Conservation (phyloP, 441 rosid species). For the Caryocar brasiliense region DNA sequence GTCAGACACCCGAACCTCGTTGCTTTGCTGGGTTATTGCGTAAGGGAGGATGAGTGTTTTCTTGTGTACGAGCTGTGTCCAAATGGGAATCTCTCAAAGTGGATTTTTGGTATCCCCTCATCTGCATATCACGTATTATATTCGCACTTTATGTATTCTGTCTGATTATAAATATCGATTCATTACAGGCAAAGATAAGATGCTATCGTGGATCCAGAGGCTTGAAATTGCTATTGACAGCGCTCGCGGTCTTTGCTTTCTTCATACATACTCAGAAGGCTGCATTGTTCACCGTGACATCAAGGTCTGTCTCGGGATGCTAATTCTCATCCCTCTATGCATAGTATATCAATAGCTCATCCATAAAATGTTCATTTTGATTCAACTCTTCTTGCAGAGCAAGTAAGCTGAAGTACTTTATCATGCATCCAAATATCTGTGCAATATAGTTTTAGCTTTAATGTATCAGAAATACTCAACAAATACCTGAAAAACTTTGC, state of each 20-base stretch:
- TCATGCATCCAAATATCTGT: too few relatives aligned
- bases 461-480: too few relatives aligned
- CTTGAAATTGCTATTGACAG: constrained; percentile 42
- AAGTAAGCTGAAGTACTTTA: too few relatives aligned
- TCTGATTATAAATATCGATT: neutral
- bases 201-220: constrained; percentile 45
- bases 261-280: constrained; percentile 48
- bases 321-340: neutral
- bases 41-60: constrained; percentile 36
- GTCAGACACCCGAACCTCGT: constrained; percentile 39
- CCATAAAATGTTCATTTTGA: too few relatives aligned
- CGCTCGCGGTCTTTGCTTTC: constrained; percentile 45
- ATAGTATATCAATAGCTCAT: neutral
- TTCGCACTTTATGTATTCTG: neutral
- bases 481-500: too few relatives aligned
- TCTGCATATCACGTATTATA: neutral
- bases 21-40: constrained; percentile 37
- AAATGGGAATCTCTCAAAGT: constrained; percentile 42
- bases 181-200: constrained; percentile 32
- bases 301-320: constrained; percentile 23
- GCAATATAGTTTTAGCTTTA: too few relatives aligned
- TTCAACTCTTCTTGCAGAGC: too few relatives aligned
- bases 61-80: constrained; percentile 44
- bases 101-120: constrained; percentile 35
- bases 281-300: constrained; percentile 58